Percentiles rank a stretch among this genome's conserved stretches.
Evolutionary conservation across 108 stramenopile species (phyloP).

Genomic region (Skeletonema potamos): DNA sequence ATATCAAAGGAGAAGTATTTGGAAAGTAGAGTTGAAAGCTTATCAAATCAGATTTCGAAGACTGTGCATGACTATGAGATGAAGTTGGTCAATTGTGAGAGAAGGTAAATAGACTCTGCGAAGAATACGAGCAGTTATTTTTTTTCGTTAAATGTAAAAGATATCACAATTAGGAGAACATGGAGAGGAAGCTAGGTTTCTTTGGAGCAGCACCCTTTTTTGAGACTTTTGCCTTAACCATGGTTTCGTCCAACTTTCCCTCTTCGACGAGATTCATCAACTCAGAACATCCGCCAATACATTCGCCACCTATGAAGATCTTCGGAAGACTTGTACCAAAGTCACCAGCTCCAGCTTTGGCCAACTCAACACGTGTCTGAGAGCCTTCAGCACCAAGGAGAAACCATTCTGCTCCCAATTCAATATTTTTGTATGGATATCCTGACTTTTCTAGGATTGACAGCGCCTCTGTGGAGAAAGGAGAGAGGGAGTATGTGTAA

Average conservation of each 20-base stretch:
- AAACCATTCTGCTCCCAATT: conserved; percentile 77
- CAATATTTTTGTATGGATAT: conserved; percentile 53
- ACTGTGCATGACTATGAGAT: conserved; percentile 45
- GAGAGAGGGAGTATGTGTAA: conserved; percentile 70
- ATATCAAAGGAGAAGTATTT: conserved; percentile 44
- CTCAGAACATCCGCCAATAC: conserved; percentile 69
- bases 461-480: conserved; percentile 67
- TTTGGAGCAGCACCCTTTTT: conserved; percentile 14
- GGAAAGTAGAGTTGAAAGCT: conserved; percentile 38
- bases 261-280: conserved; percentile 45
- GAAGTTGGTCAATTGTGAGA: conserved; percentile 2
- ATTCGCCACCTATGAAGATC: conserved; percentile 69
- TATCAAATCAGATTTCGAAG: conserved; percentile 32
- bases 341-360: conserved; percentile 42
- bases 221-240: conserved; percentile 21
- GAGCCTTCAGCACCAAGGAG: conserved; percentile 57
- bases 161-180: neutral
- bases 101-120: neutral
- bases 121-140: neutral
- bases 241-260: conserved; percentile 50
- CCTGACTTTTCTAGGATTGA: conserved; percentile 56
- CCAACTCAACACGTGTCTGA: conserved; percentile 54
- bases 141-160: neutral
- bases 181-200: neutral
- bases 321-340: conserved; percentile 65